A percentile compares a stretch with the other conserved stretches of the same genome.
phyloP scores from a whole-genome alignment of 1,284 basidiomycete species.

The Serendipita sp. region DNA sequence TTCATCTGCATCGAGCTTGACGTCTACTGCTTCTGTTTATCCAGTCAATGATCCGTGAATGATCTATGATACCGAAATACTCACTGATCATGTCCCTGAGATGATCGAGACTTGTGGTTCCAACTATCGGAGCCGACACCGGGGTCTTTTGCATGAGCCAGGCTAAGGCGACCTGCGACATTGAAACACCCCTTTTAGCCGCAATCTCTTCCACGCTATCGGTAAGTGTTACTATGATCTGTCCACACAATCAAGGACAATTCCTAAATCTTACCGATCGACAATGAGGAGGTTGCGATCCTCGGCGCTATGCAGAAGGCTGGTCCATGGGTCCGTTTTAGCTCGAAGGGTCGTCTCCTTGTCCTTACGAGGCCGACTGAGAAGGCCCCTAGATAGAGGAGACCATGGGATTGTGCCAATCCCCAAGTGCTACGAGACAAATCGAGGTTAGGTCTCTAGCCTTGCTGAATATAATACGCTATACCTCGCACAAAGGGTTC shows the following conservation, averaged over 20 bases:
- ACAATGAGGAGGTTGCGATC: slow-evolving; percentile 1
- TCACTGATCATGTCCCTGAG: neutral
- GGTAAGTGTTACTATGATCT: slow-evolving; percentile 4
- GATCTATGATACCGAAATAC: neutral
- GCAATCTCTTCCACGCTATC: slow-evolving; percentile 26
- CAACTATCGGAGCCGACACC: slow-evolving; percentile 9
- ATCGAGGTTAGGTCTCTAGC: neutral
- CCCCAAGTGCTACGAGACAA: slow-evolving; percentile 16
- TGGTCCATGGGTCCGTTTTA: neutral
- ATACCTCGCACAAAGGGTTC: slow-evolving; percentile 20
- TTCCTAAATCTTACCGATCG: neutral
- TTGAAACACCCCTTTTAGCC: slow-evolving; percentile 23
- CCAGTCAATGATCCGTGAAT: neutral
- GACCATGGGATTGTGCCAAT: slow-evolving; percentile 22
- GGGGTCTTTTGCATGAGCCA: slow-evolving; percentile 19
- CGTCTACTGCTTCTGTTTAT: slow-evolving; percentile 10
- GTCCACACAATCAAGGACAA: neutral
- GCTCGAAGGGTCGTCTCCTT: neutral
- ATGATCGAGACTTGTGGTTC: slow-evolving; percentile 12
- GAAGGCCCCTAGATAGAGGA: slow-evolving; percentile 12
- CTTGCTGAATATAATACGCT: neutral
- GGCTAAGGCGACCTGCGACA: slow-evolving; percentile 26
- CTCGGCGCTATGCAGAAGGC: neutral
- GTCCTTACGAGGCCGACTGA: neutral
- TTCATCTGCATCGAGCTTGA: slow-evolving; percentile 14